Base-by-base conservation (phyloP, 2,329 filamentous ascomycete genomes). In the Diplodia corticola region DNA sequence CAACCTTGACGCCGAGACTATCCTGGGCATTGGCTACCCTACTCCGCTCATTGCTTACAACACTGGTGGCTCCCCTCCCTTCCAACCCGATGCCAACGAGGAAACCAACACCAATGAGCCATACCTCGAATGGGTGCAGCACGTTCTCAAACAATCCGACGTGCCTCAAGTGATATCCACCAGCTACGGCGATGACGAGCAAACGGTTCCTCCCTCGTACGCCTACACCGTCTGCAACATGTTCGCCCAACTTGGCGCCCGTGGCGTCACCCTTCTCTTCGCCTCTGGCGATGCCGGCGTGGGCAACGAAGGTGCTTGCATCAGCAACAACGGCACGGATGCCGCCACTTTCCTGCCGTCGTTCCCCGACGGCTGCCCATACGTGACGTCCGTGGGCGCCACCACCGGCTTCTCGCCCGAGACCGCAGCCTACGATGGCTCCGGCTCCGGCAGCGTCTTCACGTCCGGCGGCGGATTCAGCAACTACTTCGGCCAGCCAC, bases 351-450 rank as follows among this genome's bases (percentile, higher is more conserved):
- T 89, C 72, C 79, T 87, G 33, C 83, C 88, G 1, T 83, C 82
- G 5, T 92, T 91, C 76, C 89, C 89, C 0, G 85, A 84, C 0
- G 84, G 84, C 0, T 92, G 89, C 70, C 89, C 89, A 0, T 91
- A 86, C 74, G 84, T 91, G 7, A 91, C 89, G 0, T 79, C 83
- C 2, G 85, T 91, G 1, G 89, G 89, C 6, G 89, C 85, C 1
- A 88, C 86, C 1, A 78, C 80, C 68, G 76, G 80, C 69, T 78
- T 82, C 49, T 73, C 81, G 67, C 86, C 86, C 0, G 88, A 89
- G 68, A 80, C 80, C 17, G 80, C 80, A 4, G 81, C 83, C 22
- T 80, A 79, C 70, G 75, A 75, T 68, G 71, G 70, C 0, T 68
- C 67, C 0, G 67, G 69, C 48, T 80, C 79, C 51, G 74, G 73